These are phyloP conservation scores for Colletotrichum aenigma DNA, from an alignment of 2,329 filamentous ascomycete species.

Conservation along the genomic window DNA sequence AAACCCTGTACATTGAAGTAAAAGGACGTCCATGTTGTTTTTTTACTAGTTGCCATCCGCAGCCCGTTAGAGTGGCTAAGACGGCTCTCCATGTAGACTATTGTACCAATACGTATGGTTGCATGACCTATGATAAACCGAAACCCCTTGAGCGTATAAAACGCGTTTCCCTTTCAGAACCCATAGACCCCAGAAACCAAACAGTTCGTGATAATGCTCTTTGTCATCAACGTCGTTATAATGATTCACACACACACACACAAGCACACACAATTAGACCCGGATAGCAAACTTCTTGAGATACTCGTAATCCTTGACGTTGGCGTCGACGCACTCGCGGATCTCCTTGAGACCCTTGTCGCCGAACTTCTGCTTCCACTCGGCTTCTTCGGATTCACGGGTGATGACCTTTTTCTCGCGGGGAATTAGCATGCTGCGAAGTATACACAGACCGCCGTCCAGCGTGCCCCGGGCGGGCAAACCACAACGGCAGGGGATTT, in stretches of 20 bases:
- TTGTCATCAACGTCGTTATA: slow-evolving; percentile 18
- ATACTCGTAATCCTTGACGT: slow-evolving; percentile 79
- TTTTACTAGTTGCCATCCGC: not conserved
- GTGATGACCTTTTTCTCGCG: slow-evolving; percentile 62
- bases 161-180: not conserved
- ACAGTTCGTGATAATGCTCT: not conserved
- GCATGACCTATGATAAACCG: slow-evolving; percentile 12
- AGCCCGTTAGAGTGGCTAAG: not conserved
- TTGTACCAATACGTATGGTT: slow-evolving; percentile 19
- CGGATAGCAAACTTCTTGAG: slow-evolving; percentile 78
- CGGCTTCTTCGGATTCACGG: slow-evolving; percentile 68
- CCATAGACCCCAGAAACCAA: not conserved
- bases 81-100: slow-evolving; percentile 19
- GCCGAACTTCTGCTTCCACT: slow-evolving; percentile 79
- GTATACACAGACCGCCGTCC: not conserved
- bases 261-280: slow-evolving; percentile 40
- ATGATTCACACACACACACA: not conserved
- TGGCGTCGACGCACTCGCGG: slow-evolving; percentile 71
- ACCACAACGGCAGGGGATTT: not conserved
- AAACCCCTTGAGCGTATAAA: not conserved
- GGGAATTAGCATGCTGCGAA: slow-evolving; percentile 12
- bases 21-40: not conserved
- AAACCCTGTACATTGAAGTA: slow-evolving; percentile 9
- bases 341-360: slow-evolving; percentile 74
- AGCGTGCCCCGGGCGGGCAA: not conserved